Evolutionary conservation across 139 green algal species (phyloP).

Genomic region (Coccomyxa sp.): DNA sequence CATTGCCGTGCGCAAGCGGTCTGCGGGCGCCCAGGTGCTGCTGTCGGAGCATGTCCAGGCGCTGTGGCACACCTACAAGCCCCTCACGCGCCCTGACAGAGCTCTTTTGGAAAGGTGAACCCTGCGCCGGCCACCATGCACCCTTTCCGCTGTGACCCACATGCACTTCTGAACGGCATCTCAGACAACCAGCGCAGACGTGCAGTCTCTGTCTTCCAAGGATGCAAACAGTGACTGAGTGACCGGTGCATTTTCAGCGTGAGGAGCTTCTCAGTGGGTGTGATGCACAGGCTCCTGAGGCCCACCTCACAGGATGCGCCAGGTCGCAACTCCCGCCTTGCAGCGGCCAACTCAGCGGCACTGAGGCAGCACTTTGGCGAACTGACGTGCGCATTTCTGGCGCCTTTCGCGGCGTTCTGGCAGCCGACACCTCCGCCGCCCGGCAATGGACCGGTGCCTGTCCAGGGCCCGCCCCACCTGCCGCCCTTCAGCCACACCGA

Average conservation of each 20-base stretch:
- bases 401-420: slow-evolving; percentile 70
- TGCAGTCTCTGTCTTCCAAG: too few species aligned
- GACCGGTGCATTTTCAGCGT: too few species aligned
- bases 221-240: too few species aligned
- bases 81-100: slow-evolving; percentile 51
- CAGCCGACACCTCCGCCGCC: slow-evolving; percentile 32
- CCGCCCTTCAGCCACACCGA: slow-evolving; percentile 34
- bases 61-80: slow-evolving; percentile 64
- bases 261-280: too few species aligned
- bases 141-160: neutral
- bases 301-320: slow-evolving; percentile 24
- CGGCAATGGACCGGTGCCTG: neutral
- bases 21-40: slow-evolving; percentile 44
- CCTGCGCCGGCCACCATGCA: too few species aligned
- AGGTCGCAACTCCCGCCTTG: slow-evolving; percentile 22
- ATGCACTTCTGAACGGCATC: neutral
- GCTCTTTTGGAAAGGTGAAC: slow-evolving; percentile 35
- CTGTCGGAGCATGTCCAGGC: slow-evolving; percentile 54
- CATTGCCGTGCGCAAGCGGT: slow-evolving; percentile 32
- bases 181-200: too few species aligned
- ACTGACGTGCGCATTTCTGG: slow-evolving; percentile 71
- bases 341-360: slow-evolving; percentile 57
- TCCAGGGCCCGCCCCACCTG: slow-evolving; percentile 26
- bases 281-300: neutral
- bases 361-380: slow-evolving; percentile 77